phyloP scores from a whole-genome alignment of 108 stramenopile genomes.

The Pseudonitzschia delicatissima region DNA sequence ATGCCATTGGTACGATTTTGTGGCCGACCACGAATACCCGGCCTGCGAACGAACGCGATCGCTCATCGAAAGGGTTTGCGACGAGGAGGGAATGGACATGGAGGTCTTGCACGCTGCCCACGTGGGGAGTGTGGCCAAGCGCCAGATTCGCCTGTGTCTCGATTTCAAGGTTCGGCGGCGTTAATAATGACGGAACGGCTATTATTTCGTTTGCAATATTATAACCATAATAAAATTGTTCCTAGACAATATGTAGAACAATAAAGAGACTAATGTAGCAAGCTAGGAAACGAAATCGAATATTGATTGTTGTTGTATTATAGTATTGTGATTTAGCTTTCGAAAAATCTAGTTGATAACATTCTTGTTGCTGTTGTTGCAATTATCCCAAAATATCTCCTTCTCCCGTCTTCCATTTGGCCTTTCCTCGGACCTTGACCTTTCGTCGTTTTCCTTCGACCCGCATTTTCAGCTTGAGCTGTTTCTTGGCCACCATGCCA shows the following conservation, averaged over 20 bases:
- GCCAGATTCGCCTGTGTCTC: constrained; percentile 80
- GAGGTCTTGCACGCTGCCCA: constrained; percentile 74
- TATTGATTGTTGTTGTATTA: too few species aligned
- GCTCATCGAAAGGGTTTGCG: constrained; percentile 49
- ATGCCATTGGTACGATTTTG: constrained; percentile 87
- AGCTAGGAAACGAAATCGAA: too few species aligned
- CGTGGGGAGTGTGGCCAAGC: constrained; percentile 79
- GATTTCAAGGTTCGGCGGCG: constrained; percentile 56
- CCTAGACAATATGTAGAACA: too few species aligned
- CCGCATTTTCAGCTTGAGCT: constrained; percentile 39
- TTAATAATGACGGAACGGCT: too few species aligned
- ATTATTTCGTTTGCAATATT: too few species aligned
- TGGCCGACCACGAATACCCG: constrained; percentile 75
- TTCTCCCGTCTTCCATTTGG: constrained; percentile 21
- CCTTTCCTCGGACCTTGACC: constrained; percentile 40
- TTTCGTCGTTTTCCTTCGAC: constrained; percentile 71
- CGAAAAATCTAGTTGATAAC: too few species aligned
- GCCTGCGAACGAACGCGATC: constrained; percentile 55
- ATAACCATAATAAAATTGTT: too few species aligned
- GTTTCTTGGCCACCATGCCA: constrained; percentile 69
- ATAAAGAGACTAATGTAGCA: too few species aligned
- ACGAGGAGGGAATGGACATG: constrained; percentile 46
- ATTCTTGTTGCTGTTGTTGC: neutral
- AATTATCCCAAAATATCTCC: constrained; percentile 29
- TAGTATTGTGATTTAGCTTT: too few species aligned